Evolutionary conservation across 257 asterid genomes (phyloP), one percentile per base, ranked within the genome.

Genomic region (Buddleja alternifolia): DNA sequence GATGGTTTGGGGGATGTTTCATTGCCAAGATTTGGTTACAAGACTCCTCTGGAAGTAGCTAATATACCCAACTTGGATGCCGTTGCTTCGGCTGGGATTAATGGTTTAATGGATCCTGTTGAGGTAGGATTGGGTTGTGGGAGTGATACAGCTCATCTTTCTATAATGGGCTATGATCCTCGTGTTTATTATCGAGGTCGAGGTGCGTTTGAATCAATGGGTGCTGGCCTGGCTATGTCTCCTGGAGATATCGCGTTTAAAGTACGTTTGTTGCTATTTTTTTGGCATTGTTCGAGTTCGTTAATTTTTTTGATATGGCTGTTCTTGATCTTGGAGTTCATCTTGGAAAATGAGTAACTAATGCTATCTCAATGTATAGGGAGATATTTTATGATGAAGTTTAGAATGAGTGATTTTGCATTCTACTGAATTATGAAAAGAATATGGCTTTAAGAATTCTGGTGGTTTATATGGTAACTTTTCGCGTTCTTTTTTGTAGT

Each of bases 161-260:
- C 97, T 40, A 62, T 94, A 55, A 37, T 91, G 86, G 97, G 97
- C 20, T 94, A 91, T 79, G 96, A 94, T 70, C 99, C 97, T 0
- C 75, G 97, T 67, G 81, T 84, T 24, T 94, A 88, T 77, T 94
- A 94, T 71, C 95, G 97, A 34, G 99, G 99, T 32, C 88, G 99
- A 48, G 99, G 99, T 64, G 97, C 99, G 21, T 94, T 94, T 65
- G 97, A 94, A 59, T 94, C 99, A 1, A 94, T 94, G 99, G 99
- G 99, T 39, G 95, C 97, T 23, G 99, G 99, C 23, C 74, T 94
- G 41, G 97, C 93, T 21, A 94, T 94, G 99, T 84, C 90, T 32
- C 97, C 97, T 0, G 99, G 99, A 42, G 97, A 91, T 75, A 94
- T 91, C 34, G 99, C 99, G 15, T 94, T 94, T 68, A 94, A 94